phyloP scores from a whole-genome alignment of 2,329 filamentous ascomycete species.

The Atkinsonella texensis region DNA sequence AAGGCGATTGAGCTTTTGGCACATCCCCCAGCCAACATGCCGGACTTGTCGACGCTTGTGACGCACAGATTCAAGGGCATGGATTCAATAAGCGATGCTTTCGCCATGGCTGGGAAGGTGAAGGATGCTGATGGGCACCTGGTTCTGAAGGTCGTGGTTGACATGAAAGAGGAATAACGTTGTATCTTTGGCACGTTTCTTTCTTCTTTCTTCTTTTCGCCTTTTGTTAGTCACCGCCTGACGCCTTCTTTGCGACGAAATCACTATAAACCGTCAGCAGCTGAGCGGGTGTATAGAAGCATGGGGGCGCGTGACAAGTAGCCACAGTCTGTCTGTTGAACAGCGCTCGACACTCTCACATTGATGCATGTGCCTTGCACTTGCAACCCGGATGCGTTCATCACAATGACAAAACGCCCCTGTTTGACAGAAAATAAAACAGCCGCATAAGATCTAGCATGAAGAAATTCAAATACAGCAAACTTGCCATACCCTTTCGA shows the following conservation, averaged over 20 bases:
- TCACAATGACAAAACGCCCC: background rate
- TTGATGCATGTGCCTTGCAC: background rate
- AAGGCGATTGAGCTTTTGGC: conserved; percentile 38
- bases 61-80: conserved; percentile 60
- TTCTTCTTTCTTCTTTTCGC: background rate
- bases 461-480: too few species aligned
- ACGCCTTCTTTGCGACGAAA: too few species aligned
- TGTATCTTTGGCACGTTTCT: background rate
- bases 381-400: background rate
- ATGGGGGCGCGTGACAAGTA: background rate
- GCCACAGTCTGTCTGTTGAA: background rate
- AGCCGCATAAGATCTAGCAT: too few species aligned
- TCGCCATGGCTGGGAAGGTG: conserved; percentile 59
- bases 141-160: conserved; percentile 62
- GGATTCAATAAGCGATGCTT: conserved; percentile 50
- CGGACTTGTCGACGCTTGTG: conserved; percentile 54
- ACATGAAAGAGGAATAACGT: conserved; percentile 14
- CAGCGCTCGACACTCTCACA: background rate
- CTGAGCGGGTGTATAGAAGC: background rate
- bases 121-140: conserved; percentile 58
- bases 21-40: conserved; percentile 38
- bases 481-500: too few species aligned
- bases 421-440: too few species aligned
- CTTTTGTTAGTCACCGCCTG: background rate
- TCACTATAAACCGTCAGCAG: too few species aligned